phyloP scores from a whole-genome alignment of 805 yeast species.

The Kazachstania viticola region DNA sequence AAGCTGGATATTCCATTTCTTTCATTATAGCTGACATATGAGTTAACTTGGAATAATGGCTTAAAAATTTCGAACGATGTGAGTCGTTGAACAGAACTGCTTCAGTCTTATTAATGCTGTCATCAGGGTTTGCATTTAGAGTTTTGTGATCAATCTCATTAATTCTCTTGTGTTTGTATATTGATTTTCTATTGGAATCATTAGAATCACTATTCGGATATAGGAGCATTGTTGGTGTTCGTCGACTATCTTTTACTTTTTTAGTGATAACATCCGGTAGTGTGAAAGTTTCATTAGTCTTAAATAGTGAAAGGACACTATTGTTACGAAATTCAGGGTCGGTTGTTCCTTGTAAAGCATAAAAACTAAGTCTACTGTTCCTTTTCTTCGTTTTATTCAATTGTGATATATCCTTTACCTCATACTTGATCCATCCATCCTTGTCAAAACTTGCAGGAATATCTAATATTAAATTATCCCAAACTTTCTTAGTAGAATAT shows the following conservation, averaged over 20 bases:
- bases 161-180: not conserved
- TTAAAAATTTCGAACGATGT: slow-evolving; percentile 4
- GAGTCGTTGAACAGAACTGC: not conserved
- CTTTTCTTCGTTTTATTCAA: slow-evolving; percentile 12
- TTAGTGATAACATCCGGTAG: slow-evolving; percentile 6
- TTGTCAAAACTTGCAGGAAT: slow-evolving; percentile 8
- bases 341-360: slow-evolving; percentile 21
- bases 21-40: slow-evolving; percentile 18
- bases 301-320: slow-evolving; percentile 21
- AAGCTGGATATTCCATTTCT: slow-evolving; percentile 34
- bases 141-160: not conserved
- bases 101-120: not conserved
- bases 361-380: slow-evolving; percentile 19
- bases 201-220: slow-evolving; percentile 20
- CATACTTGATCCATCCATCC: slow-evolving; percentile 15
- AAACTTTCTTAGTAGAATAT: slow-evolving; percentile 12
- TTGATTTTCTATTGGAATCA: not conserved
- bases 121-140: not conserved
- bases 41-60: slow-evolving; percentile 12
- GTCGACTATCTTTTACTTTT: slow-evolving; percentile 4
- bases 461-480: slow-evolving; percentile 18
- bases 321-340: slow-evolving; percentile 24
- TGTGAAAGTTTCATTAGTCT: slow-evolving; percentile 5
- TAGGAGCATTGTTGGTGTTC: slow-evolving; percentile 23
- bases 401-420: slow-evolving; percentile 15